Conservation (phyloP, 164 flowering plant species). For the Amborella trichopoda region DNA sequence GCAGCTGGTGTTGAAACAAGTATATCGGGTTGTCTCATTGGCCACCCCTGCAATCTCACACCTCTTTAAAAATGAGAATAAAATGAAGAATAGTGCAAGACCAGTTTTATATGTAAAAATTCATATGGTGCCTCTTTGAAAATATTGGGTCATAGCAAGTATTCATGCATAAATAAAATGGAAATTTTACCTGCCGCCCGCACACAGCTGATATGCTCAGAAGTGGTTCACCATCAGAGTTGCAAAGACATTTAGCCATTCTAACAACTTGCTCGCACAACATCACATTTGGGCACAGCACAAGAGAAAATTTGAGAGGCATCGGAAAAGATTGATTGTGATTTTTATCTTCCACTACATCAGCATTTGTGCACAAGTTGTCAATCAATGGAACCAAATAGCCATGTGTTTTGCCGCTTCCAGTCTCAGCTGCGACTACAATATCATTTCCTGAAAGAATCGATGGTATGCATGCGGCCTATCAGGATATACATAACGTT, state of each 20-base stretch:
- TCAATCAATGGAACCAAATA: conserved; percentile 75
- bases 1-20: conserved; percentile 94
- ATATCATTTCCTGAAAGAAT: conserved; percentile 74
- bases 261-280: conserved; percentile 91
- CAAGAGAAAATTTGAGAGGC: conserved; percentile 31
- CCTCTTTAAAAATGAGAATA: not conserved
- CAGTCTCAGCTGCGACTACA: conserved; percentile 95
- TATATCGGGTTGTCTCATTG: conserved; percentile 52
- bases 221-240: conserved; percentile 55
- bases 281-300: conserved; percentile 93
- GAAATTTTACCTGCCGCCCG: conserved; percentile 72
- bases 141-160: too few relatives aligned
- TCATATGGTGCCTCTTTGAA: too few relatives aligned
- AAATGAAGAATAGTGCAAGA: too few relatives aligned
- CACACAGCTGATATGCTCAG: conserved; percentile 58
- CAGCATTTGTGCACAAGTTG: conserved; percentile 17
- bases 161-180: too few relatives aligned
- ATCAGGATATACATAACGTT: conserved; percentile 5
- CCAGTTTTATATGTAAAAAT: too few relatives aligned
- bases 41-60: conserved; percentile 75
- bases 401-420: conserved; percentile 95
- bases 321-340: conserved; percentile 8
- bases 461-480: conserved; percentile 72
- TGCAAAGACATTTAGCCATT: conserved; percentile 59
- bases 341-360: conserved; percentile 8